Percentiles rank a stretch among this genome's conserved stretches.
phyloP scores from a whole-genome alignment of 2,329 filamentous ascomycete genomes.

The Fusarium liriodendri region DNA sequence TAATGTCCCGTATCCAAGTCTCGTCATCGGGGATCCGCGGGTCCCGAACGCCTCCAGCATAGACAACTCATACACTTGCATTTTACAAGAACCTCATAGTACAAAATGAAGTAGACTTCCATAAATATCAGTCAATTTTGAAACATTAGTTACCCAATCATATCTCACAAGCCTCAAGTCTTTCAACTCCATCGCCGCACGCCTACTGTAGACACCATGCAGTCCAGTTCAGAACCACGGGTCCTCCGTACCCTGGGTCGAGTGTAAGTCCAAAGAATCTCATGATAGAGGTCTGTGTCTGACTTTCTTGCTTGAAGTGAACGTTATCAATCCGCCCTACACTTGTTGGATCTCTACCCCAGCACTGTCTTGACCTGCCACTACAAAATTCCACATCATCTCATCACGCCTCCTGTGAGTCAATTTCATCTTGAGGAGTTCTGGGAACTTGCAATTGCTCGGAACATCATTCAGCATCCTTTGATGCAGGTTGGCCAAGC shows the following conservation, averaged over 20 bases:
- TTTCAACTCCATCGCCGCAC: background rate
- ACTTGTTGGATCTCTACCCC: background rate
- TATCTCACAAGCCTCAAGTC: background rate
- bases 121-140: no score
- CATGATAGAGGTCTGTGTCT: background rate
- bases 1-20: background rate
- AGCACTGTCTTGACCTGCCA: conserved; percentile 20
- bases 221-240: background rate
- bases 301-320: background rate
- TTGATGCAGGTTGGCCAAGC: conserved; percentile 36
- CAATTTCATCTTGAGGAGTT: background rate
- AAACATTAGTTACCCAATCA: no score
- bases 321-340: background rate
- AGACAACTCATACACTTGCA: background rate
- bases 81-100: background rate
- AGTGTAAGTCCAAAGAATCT: background rate
- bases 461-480: conserved; percentile 27
- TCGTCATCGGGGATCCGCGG: background rate
- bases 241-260: background rate
- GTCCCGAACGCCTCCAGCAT: background rate
- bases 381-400: conserved; percentile 10
- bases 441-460: conserved; percentile 20
- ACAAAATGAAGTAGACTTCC: no score
- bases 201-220: background rate
- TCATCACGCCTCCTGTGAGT: background rate